Percentiles rank a stretch among this genome's conserved stretches.
phyloP scores from a whole-genome alignment of 2,329 filamentous ascomycete genomes.

The Sphaerostilbella broomeana region DNA sequence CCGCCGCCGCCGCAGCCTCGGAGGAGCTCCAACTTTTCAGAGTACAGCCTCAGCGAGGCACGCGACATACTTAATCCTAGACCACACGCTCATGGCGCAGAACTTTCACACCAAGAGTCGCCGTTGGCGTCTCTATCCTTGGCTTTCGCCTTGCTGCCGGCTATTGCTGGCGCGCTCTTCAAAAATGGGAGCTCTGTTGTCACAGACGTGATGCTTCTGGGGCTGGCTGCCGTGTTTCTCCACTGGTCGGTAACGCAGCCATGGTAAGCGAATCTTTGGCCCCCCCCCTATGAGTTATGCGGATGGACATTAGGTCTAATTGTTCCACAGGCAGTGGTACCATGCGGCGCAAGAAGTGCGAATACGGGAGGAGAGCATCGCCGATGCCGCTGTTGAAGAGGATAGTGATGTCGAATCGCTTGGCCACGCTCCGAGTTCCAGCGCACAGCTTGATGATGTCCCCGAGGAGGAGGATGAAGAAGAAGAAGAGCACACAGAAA shows the following conservation, averaged over 20 bases:
- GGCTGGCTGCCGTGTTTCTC: slow-evolving; percentile 74
- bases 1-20: too few relatives aligned
- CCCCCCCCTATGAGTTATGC: background rate
- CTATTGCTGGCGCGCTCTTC: slow-evolving; percentile 77
- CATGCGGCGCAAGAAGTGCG: slow-evolving; percentile 60
- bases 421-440: slow-evolving; percentile 16
- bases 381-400: slow-evolving; percentile 37
- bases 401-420: slow-evolving; percentile 36
- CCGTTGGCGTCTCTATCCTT: slow-evolving; percentile 76
- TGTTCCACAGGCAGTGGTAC: slow-evolving; percentile 61
- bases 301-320: background rate
- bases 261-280: slow-evolving; percentile 53
- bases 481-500: slow-evolving; percentile 15
- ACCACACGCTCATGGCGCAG: slow-evolving; percentile 31
- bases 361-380: slow-evolving; percentile 40
- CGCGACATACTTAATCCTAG: slow-evolving; percentile 57
- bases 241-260: slow-evolving; percentile 89
- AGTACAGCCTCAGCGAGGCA: slow-evolving; percentile 64
- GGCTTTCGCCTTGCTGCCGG: slow-evolving; percentile 76
- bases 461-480: slow-evolving; percentile 38
- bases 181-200: slow-evolving; percentile 75
- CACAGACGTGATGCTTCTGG: slow-evolving; percentile 77
- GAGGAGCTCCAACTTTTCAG: slow-evolving; percentile 72
- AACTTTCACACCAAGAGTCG: slow-evolving; percentile 48
- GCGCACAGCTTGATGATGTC: slow-evolving; percentile 34